Evolutionary conservation across 2,329 filamentous ascomycete genomes (phyloP).

Genomic region (Elsinoe arachidis): DNA sequence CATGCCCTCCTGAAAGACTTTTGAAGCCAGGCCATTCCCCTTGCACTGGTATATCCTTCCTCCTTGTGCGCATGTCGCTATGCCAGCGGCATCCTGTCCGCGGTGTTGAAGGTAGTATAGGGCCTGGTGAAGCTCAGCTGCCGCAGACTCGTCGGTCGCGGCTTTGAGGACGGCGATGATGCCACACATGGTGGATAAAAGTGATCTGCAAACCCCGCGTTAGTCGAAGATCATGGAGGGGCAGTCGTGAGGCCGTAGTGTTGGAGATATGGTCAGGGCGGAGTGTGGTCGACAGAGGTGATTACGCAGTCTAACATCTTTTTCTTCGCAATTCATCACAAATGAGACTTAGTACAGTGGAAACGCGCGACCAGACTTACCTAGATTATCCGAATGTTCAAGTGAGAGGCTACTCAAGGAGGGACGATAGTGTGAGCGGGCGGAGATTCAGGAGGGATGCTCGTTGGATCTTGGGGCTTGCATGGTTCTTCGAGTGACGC

Average conservation of each 20-base stretch:
- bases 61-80: conserved; percentile 63
- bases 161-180: conserved; percentile 43
- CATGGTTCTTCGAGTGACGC: background rate
- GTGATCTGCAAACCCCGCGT: conserved; percentile 13
- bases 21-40: conserved; percentile 77
- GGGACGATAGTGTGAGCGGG: background rate
- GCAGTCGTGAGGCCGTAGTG: background rate
- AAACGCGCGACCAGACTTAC: background rate
- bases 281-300: conserved; percentile 15
- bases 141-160: conserved; percentile 27
- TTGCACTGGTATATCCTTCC: conserved; percentile 85
- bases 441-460: background rate
- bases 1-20: conserved; percentile 74
- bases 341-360: background rate
- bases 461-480: background rate
- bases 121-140: conserved; percentile 31
- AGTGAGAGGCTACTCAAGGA: background rate
- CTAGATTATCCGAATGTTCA: background rate
- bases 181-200: conserved; percentile 38
- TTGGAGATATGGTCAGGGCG: conserved; percentile 8
- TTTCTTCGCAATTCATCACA: conserved; percentile 21
- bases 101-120: conserved; percentile 45
- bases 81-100: conserved; percentile 82
- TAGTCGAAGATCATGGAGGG: conserved; percentile 10
- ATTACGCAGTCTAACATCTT: conserved; percentile 38